These are phyloP conservation scores for Penicillium italicum DNA, from an alignment of 2,329 filamentous ascomycete species.

Conservation along the genomic window DNA sequence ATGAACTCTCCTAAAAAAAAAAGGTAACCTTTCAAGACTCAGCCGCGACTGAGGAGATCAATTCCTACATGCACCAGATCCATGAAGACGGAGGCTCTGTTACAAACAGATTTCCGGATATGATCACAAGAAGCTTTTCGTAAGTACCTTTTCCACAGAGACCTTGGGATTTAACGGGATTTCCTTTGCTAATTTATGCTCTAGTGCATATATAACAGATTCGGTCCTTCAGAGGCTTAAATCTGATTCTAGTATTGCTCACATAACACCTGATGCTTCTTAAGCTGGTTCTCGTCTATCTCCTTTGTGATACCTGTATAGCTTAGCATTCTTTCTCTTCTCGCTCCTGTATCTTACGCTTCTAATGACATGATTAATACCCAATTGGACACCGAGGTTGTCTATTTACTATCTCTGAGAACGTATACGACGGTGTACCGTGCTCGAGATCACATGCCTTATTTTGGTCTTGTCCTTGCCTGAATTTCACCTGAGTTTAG, in stretches of 20 bases:
- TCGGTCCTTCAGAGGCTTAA: neutral
- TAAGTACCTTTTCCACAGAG: neutral
- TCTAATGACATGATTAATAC: neutral
- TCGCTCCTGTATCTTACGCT: neutral
- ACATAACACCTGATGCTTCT: neutral
- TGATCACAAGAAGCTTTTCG: conserved; percentile 2
- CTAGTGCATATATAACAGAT: neutral
- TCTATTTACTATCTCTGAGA: neutral
- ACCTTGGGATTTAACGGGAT: no score
- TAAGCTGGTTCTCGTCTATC: no score
- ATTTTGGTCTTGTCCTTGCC: no score
- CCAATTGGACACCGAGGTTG: neutral
- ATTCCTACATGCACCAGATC: neutral
- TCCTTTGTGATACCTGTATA: neutral
- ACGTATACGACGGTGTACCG: neutral
- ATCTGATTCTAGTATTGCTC: neutral
- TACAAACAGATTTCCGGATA: conserved; percentile 3
- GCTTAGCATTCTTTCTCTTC: neutral
- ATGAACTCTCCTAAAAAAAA: neutral
- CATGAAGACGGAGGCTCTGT: neutral
- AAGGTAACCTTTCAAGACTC: conserved; percentile 8
- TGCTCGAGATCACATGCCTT: no score
- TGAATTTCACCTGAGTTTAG: no score
- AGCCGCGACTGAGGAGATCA: conserved; percentile 3
- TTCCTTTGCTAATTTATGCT: neutral